Base-by-base conservation (phyloP, 129 eudicot species). In the Flaveria sonorensis region DNA sequence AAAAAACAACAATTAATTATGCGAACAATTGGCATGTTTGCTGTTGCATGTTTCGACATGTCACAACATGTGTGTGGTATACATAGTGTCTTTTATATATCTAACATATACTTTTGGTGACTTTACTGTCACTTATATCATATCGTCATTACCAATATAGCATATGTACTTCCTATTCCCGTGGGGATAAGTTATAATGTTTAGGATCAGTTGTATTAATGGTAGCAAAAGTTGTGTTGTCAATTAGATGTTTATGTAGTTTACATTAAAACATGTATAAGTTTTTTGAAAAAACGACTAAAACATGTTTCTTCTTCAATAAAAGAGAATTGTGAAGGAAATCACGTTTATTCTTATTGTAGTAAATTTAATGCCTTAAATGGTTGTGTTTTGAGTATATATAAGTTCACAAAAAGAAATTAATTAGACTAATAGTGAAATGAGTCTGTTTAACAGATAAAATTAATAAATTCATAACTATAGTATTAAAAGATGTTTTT, bases 11-110 rank as follows among this genome's bases (percentile, higher is more conserved):
- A 55, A 19, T 56, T 72, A 72, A 72, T 53, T 13, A 18, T 18
- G 50, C 36, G 13, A 10, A 53, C 36, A 36, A 24, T 30, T 18
- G 30, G 64, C 11, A 19, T 71, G 62, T 42, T 47, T 16, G 36
- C 50, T 6, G 30, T 28, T 45, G 7, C 20, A 70, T 47, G 59
- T 48, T 23, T 68, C 24, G 12, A 30, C 66, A 72, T 55, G 68
- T 72, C 21, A 72, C 42, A 30, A 72, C 64, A 55, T 72, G 48
- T 52, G 18, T 71, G 2, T 19, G 28, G 10, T 15, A 28, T 50
- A 71, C 10, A 12, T 45, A 10, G 16, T 14, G 10, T 5, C 60
- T 18, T 70, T 18, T 28, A 18, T n/a, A 46, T 28, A 12, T 30
- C 10, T 30, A 18, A n/a, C 74, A 15, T 23, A 7, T 20, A 16